Conservation (phyloP, 73 alveolate genomes). For the Tetrahymena thermophila region DNA sequence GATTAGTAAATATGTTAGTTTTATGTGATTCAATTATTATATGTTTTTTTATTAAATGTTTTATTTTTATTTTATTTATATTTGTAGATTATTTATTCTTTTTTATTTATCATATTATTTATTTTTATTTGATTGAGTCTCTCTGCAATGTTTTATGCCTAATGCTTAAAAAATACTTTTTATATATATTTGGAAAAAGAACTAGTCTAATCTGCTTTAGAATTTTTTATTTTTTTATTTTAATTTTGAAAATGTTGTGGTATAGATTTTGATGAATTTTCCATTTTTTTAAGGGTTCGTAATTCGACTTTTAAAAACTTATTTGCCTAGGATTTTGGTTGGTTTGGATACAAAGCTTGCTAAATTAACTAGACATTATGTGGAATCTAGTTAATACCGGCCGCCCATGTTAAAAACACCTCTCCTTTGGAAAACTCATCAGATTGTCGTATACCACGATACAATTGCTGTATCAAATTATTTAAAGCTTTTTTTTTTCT, state of each 20-base stretch:
- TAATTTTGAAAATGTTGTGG: background rate
- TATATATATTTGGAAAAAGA: background rate
- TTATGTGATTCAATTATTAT: no score
- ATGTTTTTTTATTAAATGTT: background rate
- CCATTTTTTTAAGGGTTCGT: background rate
- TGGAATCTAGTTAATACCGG: background rate
- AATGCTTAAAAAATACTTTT: background rate
- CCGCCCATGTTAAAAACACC: background rate
- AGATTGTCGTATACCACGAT: conserved; percentile 1
- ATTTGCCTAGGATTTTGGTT: background rate
- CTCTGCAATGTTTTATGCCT: background rate
- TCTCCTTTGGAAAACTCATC: background rate
- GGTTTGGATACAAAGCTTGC: background rate
- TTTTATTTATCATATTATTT: background rate
- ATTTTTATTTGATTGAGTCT: background rate
- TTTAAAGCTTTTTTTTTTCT: background rate
- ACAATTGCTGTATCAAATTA: background rate
- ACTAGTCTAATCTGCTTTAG: background rate
- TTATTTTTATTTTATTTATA: background rate
- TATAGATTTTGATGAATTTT: background rate
- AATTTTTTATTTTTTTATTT: background rate
- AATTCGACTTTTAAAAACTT: background rate
- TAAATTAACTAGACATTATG: background rate
- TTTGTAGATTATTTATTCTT: background rate
- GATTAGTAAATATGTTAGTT: no score